Evolutionary conservation across 495 filamentous ascomycete species (phyloP), one percentile per base, ranked within the genome.

Genomic region (Friedmanniomyces endolithicus): DNA sequence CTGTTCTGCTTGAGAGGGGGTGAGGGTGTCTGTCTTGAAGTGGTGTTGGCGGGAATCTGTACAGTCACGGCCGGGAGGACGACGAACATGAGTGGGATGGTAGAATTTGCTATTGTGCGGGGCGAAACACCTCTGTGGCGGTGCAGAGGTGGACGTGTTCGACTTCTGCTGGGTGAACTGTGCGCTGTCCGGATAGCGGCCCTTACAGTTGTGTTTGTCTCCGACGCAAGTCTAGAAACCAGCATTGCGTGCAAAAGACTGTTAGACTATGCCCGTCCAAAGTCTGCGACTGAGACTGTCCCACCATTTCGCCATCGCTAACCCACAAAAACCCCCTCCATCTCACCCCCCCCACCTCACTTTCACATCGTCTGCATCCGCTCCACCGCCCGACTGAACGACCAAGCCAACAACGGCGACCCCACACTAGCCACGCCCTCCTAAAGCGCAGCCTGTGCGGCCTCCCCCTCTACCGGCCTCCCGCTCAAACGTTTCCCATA

Each of bases 401-500:
- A 11, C 31, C 17, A 9, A 29, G 23, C 47, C 24, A 14, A n/a
- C 8, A 19, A 24, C 47, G 47, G n/a, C 6, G 47, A 27, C 33
- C 14, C 50, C 41, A 23, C 31, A 44, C 20, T 22, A 37, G 23
- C 24, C 11, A 11, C n/a, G 29, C n/a, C 16, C 44, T 23, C 44
- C 19, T 47, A 47, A 22, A 27, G 20, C 44, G 23, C 44, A 23
- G 17, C 24, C 25, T 25, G 47, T 6, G 12, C 6, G 35, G 16
- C 56, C 17, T 33, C 41, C 24, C n/a, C 41, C 8, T 23, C 22
- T 16, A 8, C n/a, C 29, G 11, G 11, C 45, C 27, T 25, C 41
- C 16, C 16, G 16, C 34, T 19, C 56, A n/a, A 19, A 51, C 59
- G 33, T 25, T 39, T 29, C 39, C 59, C 59, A 52, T 62, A 62